Conservation (phyloP, 306 rosid species). For the Abrus precatorius region DNA sequence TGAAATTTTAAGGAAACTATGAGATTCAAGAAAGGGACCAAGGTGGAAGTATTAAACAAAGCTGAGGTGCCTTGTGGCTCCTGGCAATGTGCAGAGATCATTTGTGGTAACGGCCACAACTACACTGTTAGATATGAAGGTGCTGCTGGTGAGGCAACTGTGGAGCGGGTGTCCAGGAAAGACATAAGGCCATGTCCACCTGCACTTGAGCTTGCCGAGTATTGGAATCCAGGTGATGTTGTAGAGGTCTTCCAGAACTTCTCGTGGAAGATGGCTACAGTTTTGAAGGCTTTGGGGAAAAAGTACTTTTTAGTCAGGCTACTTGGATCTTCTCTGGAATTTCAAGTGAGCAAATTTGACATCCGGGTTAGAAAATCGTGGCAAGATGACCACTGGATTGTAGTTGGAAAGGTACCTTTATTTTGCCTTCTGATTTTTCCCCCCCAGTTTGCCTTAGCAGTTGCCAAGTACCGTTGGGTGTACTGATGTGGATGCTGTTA, state of each 20-base stretch:
- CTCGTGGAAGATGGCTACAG: conserved; percentile 90
- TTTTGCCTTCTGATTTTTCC: conserved; percentile 24
- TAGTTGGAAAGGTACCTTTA: conserved; percentile 77
- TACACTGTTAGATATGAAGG: conserved; percentile 77
- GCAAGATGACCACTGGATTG: conserved; percentile 81
- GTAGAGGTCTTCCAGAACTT: conserved; percentile 78
- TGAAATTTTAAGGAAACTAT: conserved; percentile 53
- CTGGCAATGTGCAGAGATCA: conserved; percentile 87
- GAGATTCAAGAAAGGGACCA: conserved; percentile 86
- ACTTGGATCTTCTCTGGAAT: conserved; percentile 83
- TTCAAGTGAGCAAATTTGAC: conserved; percentile 72
- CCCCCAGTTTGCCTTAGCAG: conserved; percentile 34
- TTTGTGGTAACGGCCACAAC: conserved; percentile 73
- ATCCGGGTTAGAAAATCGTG: conserved; percentile 84
- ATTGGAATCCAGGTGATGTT: conserved; percentile 83
- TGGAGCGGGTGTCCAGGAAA: conserved; percentile 73
- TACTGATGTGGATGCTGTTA: conserved; percentile 28
- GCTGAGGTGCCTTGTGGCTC: conserved; percentile 83
- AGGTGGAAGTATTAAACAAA: conserved; percentile 85
- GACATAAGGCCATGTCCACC: conserved; percentile 88
- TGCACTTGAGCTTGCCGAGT: conserved; percentile 54
- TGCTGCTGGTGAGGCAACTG: conserved; percentile 50
- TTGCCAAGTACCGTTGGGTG: conserved; percentile 27
- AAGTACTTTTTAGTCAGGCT: conserved; percentile 69
- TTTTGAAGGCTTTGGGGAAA: conserved; percentile 73